Evolutionary conservation across 1,139 yeast species (phyloP), one percentile per base, ranked within the genome.

Genomic region (Taphrina deformans): DNA sequence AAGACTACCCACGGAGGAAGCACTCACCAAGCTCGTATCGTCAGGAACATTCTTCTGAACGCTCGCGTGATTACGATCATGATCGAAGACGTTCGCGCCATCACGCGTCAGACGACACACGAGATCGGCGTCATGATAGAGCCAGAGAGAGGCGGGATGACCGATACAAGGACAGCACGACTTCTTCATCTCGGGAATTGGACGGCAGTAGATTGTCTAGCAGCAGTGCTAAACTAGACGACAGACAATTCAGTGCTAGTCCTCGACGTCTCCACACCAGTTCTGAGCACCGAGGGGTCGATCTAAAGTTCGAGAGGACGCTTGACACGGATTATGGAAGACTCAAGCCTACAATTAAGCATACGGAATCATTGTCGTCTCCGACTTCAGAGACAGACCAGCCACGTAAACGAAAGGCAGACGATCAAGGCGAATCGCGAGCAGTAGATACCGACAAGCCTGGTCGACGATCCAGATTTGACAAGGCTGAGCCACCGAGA

Each of bases 321-420:
- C 7, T 21, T 21, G 48, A 44, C 27, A 48, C 10, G 35, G 35
- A 48, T 24, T 48, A 26, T 48, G 53, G 33, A 6, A 48, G 53
- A 16, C 48, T 44, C 27, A 23, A 44, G 48, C 7, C 48, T 18
- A 21, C 48, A 12, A 21, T 27, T 2, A 44, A 21, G 7, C 27
- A 7, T 44, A 12, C 24, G 1, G n/a, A 44, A 7, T 6, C 6
- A n/a, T 2, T 1, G 6, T n/a, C 41, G 2, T 21, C 48, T 21
- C 12, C 27, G 4, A 7, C 48, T 10, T 18, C 27, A 5, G 27
- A 18, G 21, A 44, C 51, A 23, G 62, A 58, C 21, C 26, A n/a
- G 29, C 23, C 55, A 10, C 38, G 62, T 21, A 29, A 46, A 24
- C 46, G 56, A 27, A 31, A 52, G 16, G 56, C 56, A 1, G 29